A percentile compares a stretch with the other conserved stretches of the same genome.
phyloP scores from a whole-genome alignment of 441 rosid genomes.

The Brassica hybrid region DNA sequence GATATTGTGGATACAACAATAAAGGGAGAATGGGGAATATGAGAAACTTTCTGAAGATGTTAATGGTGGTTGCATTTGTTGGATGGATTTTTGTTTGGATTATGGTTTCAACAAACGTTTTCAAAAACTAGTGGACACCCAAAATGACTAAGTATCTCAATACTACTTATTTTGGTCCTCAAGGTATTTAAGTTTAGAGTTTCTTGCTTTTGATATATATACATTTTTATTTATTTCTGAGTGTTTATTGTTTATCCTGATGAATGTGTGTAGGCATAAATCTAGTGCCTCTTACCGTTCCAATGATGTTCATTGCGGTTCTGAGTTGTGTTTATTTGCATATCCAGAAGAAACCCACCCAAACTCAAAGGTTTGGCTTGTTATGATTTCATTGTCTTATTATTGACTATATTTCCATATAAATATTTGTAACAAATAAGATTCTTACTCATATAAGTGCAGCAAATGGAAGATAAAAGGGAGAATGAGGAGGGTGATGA shows the following conservation, averaged over 20 bases:
- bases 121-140: constrained; percentile 33
- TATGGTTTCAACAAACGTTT: constrained; percentile 43
- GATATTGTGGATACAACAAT: constrained; percentile 6
- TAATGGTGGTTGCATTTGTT: constrained; percentile 36
- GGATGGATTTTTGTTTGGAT: constrained; percentile 64
- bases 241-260: neutral
- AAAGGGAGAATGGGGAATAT: constrained; percentile 24
- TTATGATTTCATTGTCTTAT: neutral
- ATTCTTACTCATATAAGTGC: neutral
- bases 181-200: too few species aligned
- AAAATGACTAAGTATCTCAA: constrained; percentile 33
- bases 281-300: constrained; percentile 55
- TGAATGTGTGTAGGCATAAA: constrained; percentile 26
- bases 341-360: constrained; percentile 40
- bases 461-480: constrained; percentile 25
- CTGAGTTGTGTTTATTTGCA: constrained; percentile 59
- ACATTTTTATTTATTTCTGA: neutral
- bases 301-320: constrained; percentile 55
- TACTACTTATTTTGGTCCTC: constrained; percentile 42
- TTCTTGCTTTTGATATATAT: neutral
- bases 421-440: neutral
- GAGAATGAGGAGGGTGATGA: constrained; percentile 41
- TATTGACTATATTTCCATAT: neutral
- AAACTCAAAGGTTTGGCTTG: constrained; percentile 33
- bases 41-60: constrained; percentile 32